Percentiles rank a stretch among this genome's conserved stretches.
These are phyloP conservation scores for Prunus dulcis DNA, from an alignment of 306 rosid genomes.

Conservation along the genomic window DNA sequence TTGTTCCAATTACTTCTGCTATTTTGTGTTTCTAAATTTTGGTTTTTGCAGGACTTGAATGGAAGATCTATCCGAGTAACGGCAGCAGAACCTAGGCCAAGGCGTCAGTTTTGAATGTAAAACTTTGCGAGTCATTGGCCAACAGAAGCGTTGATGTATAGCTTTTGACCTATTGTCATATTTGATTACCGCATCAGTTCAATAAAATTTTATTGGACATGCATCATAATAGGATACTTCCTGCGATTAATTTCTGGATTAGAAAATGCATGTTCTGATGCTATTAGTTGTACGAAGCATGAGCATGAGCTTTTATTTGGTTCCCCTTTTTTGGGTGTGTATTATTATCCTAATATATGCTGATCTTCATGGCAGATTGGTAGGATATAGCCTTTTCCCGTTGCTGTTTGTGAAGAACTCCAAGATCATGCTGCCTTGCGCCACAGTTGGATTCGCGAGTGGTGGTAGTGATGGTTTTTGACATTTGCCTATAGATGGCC, in stretches of 20 bases:
- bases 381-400: slow-evolving; percentile 23
- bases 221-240: not conserved
- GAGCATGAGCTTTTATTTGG: not conserved
- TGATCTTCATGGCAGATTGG: slow-evolving; percentile 23
- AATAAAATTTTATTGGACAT: not conserved
- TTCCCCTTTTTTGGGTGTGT: not conserved
- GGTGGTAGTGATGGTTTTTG: slow-evolving; percentile 20
- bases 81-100: slow-evolving; percentile 63
- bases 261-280: not conserved
- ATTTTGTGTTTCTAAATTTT: slow-evolving; percentile 18
- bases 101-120: slow-evolving; percentile 53
- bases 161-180: slow-evolving; percentile 9
- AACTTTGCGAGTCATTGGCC: slow-evolving; percentile 12
- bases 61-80: slow-evolving; percentile 84
- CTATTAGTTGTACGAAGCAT: not conserved
- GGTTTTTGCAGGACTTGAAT: slow-evolving; percentile 60
- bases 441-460: slow-evolving; percentile 8
- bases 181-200: not conserved
- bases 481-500: slow-evolving; percentile 5
- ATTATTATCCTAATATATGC: not conserved
- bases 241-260: not conserved
- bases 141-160: slow-evolving; percentile 34
- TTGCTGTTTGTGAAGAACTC: slow-evolving; percentile 17
- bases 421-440: slow-evolving; percentile 15
- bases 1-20: not conserved